Evolutionary conservation across 140 eudicot species (phyloP), one percentile per base, ranked within the genome.

Genomic region (Senecio squalidus): DNA sequence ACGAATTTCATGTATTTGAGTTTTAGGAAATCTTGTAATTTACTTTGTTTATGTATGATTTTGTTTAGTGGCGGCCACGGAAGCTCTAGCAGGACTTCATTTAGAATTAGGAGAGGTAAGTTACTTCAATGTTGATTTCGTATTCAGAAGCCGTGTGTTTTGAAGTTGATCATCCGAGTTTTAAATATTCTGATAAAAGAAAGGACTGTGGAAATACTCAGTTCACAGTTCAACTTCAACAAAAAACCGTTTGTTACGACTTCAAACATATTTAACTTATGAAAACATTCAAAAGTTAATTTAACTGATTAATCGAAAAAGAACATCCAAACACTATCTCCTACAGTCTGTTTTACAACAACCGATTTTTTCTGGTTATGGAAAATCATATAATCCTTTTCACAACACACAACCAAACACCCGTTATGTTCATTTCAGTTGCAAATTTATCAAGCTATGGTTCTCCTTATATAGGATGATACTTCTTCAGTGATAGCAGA

Each of bases 61-160:
- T 55, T 33, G 1, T 10, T 55, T 55, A 84, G 96, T 92, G 83
- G 98, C 95, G 17, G 86, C 89, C n/a, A 26, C 57, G 0, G 96
- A 86, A 82, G 92, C 92, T 55, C 79, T 84, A 31, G 80, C 69
- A 29, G 96, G 96, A 45, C 79, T 92, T 50, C 70, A 79, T 75
- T 68, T 92, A 27, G 89, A 87, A 62, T 62, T 62, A 30, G 81
- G 76, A 57, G 83, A 78, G 82, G 98, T 84, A 67, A 70, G 58
- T n/a, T n/a, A n/a, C n/a, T n/a, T n/a, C 49, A 31, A 34, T 31
- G n/a, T 4, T 3, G 6, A 4, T 25, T 28, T 18, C 14, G 16
- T 11, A 57, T 36, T 36, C 43, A 36, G 14, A 8, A 36, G 14
- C 1, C 13, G 41, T 34, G 41, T 34, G 41, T 34, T 34, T 34